A percentile compares a stretch with the other conserved stretches of the same genome.
These are phyloP conservation scores for Lactifluus subvellereus DNA, from an alignment of 768 basidiomycete species.

Conservation along the genomic window DNA sequence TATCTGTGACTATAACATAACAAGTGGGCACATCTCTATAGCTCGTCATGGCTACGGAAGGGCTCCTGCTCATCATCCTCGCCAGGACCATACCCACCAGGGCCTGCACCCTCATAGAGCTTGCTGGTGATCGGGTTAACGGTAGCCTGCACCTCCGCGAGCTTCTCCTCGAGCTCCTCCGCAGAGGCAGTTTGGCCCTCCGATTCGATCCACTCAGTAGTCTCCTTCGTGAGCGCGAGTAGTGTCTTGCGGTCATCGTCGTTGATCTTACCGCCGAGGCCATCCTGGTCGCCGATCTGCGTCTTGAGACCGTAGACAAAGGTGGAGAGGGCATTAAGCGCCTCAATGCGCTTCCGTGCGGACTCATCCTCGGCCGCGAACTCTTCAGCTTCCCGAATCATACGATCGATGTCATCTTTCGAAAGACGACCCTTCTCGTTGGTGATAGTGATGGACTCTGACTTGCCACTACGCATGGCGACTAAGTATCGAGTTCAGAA, in stretches of 20 bases:
- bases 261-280: conserved; percentile 82
- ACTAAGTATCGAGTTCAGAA: background rate
- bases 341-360: conserved; percentile 77
- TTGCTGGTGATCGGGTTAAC: conserved; percentile 45
- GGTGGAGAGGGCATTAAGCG: conserved; percentile 75
- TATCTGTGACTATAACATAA: conserved; percentile 20
- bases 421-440: conserved; percentile 87
- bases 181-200: conserved; percentile 67
- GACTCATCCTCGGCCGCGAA: conserved; percentile 75
- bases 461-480: conserved; percentile 57
- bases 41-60: conserved; percentile 41
- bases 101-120: conserved; percentile 29
- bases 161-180: conserved; percentile 91
- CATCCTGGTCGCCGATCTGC: conserved; percentile 81
- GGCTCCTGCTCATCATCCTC: conserved; percentile 38
- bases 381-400: conserved; percentile 92
- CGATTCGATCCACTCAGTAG: conserved; percentile 88
- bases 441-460: conserved; percentile 86
- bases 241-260: conserved; percentile 83
- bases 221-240: conserved; percentile 76
- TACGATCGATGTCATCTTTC: conserved; percentile 75
- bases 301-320: conserved; percentile 85
- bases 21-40: conserved; percentile 26
- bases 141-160: conserved; percentile 38
- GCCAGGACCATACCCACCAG: conserved; percentile 25